Evolutionary conservation across 495 filamentous ascomycete genomes (phyloP).

Genomic region (Aspergillus nanangensis): DNA sequence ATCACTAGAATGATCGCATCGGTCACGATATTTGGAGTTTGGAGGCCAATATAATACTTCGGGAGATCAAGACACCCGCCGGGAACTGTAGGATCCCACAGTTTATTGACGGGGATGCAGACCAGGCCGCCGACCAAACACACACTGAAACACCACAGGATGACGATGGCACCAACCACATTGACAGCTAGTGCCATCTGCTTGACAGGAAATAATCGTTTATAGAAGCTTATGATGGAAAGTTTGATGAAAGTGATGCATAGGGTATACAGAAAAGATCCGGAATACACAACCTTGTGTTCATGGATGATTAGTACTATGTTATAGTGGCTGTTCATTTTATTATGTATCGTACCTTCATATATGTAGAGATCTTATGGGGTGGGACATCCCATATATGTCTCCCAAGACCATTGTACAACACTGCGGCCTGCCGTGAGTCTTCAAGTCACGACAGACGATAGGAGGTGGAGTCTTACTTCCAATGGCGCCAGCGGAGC

Average conservation of each 20-base stretch:
- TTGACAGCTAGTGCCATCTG: not conserved
- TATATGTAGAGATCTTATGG: no score
- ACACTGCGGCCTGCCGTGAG: no score
- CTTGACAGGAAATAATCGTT: not conserved
- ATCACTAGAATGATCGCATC: constrained; percentile 22
- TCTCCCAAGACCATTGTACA: no score
- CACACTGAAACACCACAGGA: constrained; percentile 1
- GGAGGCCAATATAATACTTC: constrained; percentile 20
- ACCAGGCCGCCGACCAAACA: constrained; percentile 1
- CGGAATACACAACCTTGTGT: no score
- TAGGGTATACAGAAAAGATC: no score
- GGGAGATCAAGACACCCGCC: constrained; percentile 9
- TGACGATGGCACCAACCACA: not conserved
- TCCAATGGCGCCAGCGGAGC: no score
- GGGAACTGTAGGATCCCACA: constrained; percentile 1
- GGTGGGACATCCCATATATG: no score
- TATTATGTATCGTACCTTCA: no score
- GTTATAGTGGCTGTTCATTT: no score
- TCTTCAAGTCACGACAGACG: no score
- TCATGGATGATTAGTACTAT: no score
- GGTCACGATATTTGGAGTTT: constrained; percentile 26
- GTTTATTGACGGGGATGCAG: constrained; percentile 1
- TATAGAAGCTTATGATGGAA: constrained; percentile 1
- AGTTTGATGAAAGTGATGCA: constrained; percentile 4
- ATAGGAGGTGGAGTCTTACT: no score